These are phyloP conservation scores for Syzygium grande DNA, from an alignment of 345 rosid species.

Conservation along the genomic window DNA sequence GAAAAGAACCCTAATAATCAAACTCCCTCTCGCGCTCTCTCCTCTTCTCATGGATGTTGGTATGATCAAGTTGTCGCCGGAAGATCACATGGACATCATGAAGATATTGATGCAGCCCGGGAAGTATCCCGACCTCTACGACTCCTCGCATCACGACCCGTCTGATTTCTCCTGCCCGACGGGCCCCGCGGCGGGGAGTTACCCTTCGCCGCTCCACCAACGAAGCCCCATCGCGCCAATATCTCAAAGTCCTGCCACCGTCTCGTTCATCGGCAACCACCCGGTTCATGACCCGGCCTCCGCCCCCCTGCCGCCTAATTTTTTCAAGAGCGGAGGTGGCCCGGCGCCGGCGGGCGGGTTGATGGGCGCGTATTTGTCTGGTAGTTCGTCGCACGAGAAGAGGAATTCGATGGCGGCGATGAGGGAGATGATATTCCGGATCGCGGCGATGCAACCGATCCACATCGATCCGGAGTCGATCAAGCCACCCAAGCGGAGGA, in stretches of 20 bases:
- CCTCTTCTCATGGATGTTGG: conserved; percentile 9
- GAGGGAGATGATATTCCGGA: conserved; percentile 77
- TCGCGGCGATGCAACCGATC: conserved; percentile 88
- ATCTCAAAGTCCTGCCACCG: background rate
- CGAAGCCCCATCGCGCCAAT: background rate
- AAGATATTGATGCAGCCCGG: conserved; percentile 9
- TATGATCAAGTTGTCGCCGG: conserved; percentile 12
- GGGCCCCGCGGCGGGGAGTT: background rate
- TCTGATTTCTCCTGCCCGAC: background rate
- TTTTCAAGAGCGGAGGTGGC: background rate
- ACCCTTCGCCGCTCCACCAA: background rate
- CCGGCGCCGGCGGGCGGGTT: background rate
- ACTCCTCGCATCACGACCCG: background rate
- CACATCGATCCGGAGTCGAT: conserved; percentile 83
- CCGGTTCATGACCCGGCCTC: background rate
- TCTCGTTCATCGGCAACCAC: background rate
- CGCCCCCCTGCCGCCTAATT: background rate
- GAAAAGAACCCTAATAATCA: background rate
- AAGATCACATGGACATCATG: conserved; percentile 18
- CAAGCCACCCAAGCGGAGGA: conserved; percentile 80
- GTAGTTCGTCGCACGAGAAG: conserved; percentile 1
- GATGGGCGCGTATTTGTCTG: background rate
- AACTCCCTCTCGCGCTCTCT: background rate
- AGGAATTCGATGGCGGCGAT: conserved; percentile 59
- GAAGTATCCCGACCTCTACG: conserved; percentile 1